Percentiles rank a stretch among this genome's conserved stretches.
phyloP scores from a whole-genome alignment of 345 rosid genomes.

The Triadica sebifera region DNA sequence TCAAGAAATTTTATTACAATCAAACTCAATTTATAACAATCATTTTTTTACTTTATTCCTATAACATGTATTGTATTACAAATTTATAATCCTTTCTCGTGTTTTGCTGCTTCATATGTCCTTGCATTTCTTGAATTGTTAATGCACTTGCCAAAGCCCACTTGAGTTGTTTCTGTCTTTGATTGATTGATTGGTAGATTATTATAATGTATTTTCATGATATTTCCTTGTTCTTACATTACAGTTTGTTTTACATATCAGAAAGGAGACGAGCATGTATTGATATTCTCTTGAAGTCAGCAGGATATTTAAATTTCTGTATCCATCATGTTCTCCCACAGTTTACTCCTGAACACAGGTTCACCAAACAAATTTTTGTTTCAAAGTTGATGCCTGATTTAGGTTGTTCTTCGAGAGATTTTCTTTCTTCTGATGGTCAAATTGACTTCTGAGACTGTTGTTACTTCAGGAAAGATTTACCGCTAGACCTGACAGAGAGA shows the following conservation, averaged over 20 bases:
- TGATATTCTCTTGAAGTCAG: constrained; percentile 15
- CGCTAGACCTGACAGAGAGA: constrained; percentile 2
- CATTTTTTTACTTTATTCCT: background rate
- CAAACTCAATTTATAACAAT: no score
- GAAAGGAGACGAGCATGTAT: constrained; percentile 12
- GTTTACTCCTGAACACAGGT: constrained; percentile 11
- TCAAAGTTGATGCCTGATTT: background rate
- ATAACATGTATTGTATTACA: background rate
- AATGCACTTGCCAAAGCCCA: background rate
- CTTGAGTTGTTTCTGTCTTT: background rate
- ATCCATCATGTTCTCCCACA: constrained; percentile 13
- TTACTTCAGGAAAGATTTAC: constrained; percentile 13
- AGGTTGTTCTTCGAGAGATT: background rate
- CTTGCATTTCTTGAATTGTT: background rate
- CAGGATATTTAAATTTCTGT: constrained; percentile 10
- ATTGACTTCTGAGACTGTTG: background rate
- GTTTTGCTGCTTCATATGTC: background rate
- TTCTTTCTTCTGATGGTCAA: background rate
- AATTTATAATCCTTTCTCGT: background rate
- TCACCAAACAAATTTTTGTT: background rate
- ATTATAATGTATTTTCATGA: background rate
- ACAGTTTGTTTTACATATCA: background rate
- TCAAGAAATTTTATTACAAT: background rate
- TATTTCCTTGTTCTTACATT: background rate
- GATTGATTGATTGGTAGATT: background rate